Conservation (phyloP, 805 yeast species). For the Lipomyces japonicus region DNA sequence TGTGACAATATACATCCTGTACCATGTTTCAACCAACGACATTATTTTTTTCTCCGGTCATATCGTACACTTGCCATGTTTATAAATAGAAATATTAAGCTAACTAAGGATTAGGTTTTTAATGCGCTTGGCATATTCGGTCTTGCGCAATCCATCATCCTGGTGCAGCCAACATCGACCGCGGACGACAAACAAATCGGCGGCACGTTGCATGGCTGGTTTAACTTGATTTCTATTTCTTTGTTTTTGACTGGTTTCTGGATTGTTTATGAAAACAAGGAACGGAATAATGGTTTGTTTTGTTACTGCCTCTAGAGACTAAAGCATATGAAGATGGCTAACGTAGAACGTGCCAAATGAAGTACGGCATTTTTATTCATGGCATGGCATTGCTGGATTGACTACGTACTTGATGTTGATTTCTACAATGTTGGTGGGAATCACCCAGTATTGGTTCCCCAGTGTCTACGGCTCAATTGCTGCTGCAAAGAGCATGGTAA, state of each 20-base stretch:
- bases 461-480: slow-evolving; percentile 29
- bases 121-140: slow-evolving; percentile 22
- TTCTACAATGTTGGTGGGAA: slow-evolving; percentile 24
- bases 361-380: slow-evolving; percentile 27
- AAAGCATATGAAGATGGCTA: too few species aligned
- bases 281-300: not conserved
- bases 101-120: not conserved
- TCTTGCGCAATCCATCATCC: slow-evolving; percentile 28
- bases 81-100: not conserved
- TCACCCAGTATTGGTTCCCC: slow-evolving; percentile 30
- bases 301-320: not conserved
- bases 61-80: not conserved
- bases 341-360: too few species aligned
- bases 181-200: slow-evolving; percentile 24
- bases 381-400: slow-evolving; percentile 31
- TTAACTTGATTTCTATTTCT: slow-evolving; percentile 17
- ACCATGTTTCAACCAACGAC: not conserved
- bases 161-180: slow-evolving; percentile 21
- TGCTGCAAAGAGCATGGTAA: slow-evolving; percentile 23
- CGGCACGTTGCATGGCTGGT: slow-evolving; percentile 30
- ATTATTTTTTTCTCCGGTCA: not conserved
- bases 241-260: slow-evolving; percentile 21
- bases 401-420: slow-evolving; percentile 20
- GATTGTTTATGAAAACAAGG: slow-evolving; percentile 28
- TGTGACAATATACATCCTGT: not conserved